Evolutionary conservation across 2,329 filamentous ascomycete genomes (phyloP).

Genomic region (Colletotrichum euphorbiae): DNA sequence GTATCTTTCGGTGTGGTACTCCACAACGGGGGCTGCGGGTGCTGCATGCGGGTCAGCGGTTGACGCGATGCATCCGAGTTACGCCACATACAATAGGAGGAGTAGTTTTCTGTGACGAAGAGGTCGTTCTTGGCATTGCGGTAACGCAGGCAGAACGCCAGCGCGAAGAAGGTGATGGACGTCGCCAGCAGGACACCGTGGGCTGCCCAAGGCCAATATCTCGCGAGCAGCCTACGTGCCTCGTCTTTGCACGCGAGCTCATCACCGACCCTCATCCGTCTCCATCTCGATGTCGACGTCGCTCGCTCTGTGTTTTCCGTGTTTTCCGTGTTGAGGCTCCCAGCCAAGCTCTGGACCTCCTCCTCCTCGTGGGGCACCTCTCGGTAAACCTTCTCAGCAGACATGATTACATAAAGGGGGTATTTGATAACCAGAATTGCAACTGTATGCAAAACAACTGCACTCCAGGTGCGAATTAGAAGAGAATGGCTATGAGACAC

Average conservation of each 20-base stretch:
- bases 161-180: conserved; percentile 54
- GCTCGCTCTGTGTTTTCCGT: conserved; percentile 21
- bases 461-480: conserved; percentile 38
- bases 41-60: conserved; percentile 48
- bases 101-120: conserved; percentile 53
- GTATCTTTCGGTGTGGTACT: conserved; percentile 63
- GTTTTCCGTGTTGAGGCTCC: conserved; percentile 35
- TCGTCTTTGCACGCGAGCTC: conserved; percentile 43
- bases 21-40: conserved; percentile 58
- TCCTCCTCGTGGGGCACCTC: conserved; percentile 42
- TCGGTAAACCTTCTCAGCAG: conserved; percentile 38
- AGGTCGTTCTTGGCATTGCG: conserved; percentile 47
- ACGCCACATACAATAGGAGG: conserved; percentile 55
- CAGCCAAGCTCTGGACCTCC: conserved; percentile 38
- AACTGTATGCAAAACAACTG: not conserved
- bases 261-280: conserved; percentile 41
- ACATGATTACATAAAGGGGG: conserved; percentile 26
- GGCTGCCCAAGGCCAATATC: conserved; percentile 54
- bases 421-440: not conserved
- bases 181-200: conserved; percentile 54
- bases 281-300: conserved; percentile 28
- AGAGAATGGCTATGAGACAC: not conserved
- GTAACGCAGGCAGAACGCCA: conserved; percentile 54
- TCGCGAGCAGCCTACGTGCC: conserved; percentile 42
- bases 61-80: not conserved